Evolutionary conservation across 306 rosid genomes (phyloP).

Genomic region (Ormosia semicastrata): DNA sequence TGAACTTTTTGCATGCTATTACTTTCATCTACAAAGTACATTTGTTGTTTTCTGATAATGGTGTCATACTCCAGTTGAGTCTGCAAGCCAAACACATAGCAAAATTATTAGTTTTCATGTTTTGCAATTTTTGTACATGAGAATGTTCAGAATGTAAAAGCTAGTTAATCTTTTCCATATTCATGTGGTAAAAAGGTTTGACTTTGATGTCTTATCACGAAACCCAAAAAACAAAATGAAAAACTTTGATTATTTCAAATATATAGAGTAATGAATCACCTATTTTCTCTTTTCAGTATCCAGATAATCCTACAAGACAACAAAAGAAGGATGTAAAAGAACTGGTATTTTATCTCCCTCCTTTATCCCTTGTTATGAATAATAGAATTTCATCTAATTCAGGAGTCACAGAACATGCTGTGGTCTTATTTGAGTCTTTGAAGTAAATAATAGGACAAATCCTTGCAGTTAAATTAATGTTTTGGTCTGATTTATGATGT

Average conservation of each 20-base stretch:
- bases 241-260: background rate
- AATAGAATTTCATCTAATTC: background rate
- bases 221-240: background rate
- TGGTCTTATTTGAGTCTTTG: constrained; percentile 5
- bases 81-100: background rate
- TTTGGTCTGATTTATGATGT: constrained; percentile 10
- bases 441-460: constrained; percentile 9
- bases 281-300: constrained; percentile 60
- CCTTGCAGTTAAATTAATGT: background rate
- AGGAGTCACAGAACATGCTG: background rate
- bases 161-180: background rate
- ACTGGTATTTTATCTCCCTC: constrained; percentile 53
- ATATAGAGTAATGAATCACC: background rate
- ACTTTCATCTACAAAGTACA: background rate
- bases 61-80: background rate
- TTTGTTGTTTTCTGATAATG: background rate
- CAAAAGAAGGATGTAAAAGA: constrained; percentile 96
- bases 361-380: background rate
- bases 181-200: background rate
- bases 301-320: constrained; percentile 93
- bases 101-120: background rate
- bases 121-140: background rate
- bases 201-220: background rate
- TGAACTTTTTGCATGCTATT: background rate
- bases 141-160: constrained; percentile 1